Percentiles rank a stretch among this genome's conserved stretches.
Evolutionary conservation across 306 rosid genomes (phyloP).

Genomic region (Alnus rubra): DNA sequence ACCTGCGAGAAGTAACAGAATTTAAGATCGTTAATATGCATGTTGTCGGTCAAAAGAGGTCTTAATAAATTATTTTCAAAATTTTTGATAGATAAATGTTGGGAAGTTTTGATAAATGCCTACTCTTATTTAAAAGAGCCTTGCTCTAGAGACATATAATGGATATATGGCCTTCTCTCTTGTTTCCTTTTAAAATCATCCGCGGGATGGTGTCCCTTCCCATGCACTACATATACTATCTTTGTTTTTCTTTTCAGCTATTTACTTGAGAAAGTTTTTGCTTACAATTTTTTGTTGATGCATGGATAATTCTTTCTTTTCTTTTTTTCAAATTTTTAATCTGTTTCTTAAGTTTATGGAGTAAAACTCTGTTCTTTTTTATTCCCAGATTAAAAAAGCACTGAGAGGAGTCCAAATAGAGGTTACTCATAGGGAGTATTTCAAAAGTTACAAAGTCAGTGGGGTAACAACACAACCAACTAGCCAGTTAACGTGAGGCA

Average conservation of each 20-base stretch:
- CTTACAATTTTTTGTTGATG: background rate
- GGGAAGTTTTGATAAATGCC: background rate
- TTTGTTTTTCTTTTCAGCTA: background rate
- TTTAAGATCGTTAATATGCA: background rate
- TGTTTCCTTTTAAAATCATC: background rate
- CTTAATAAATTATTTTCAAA: background rate
- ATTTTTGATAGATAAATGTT: background rate
- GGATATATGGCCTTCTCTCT: background rate
- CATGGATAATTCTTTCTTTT: too few species aligned
- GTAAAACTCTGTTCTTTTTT: background rate
- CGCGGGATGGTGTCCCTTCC: background rate
- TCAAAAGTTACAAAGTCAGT: conserved; percentile 36
- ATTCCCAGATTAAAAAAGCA: conserved; percentile 49
- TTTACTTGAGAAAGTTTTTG: background rate
- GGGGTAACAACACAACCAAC: conserved; percentile 52
- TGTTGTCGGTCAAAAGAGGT: background rate
- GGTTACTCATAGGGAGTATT: conserved; percentile 2
- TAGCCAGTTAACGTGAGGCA: conserved; percentile 47
- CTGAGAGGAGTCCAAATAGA: conserved; percentile 53
- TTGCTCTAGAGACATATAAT: background rate
- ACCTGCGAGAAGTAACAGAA: too few species aligned
- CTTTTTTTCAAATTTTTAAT: background rate
- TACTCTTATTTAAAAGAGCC: background rate
- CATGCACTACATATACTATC: background rate
- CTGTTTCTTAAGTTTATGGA: background rate